Evolutionary conservation across 805 yeast genomes (phyloP), one percentile per base, ranked within the genome.

Genomic region (Sungouiozyma intestinalis): DNA sequence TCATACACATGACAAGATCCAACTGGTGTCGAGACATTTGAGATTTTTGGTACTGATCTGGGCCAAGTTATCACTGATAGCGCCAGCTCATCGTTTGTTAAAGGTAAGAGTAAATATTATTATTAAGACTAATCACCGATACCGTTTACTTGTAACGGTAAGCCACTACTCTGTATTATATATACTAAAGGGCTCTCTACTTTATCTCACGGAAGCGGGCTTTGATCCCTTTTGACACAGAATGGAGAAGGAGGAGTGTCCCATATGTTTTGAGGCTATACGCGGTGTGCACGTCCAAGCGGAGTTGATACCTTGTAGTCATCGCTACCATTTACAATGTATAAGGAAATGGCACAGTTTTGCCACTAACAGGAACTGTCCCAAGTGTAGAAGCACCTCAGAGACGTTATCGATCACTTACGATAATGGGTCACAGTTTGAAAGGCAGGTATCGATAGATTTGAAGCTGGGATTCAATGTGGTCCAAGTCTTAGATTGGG

Each of bases 11-110:
- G 2, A 83, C 74, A 19, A 87, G 69, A 57, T 88, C 97, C 40
- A 79, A 77, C 62, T 87, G 95, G 61, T 87, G 95, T 42, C 92
- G 79, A 2, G 95, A 85, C 96, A 87, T 86, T 8, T 9, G 44
- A 32, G 14, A 14, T 19, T 40, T 9, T 32, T 6, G 29, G 15
- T 36, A 13, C 16, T 31, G 31, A 33, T 36, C 11, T 34, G 19
- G 5, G n/a, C n/a, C n/a, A n/a, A n/a, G n/a, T n/a, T n/a, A n/a
- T n/a, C 19, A 17, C 33, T 29, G 19, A 3, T 15, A 19, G 16
- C 7, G 15, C 41, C 29, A 24, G 6, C 29, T 24, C 29, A 24
- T 24, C 29, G 29, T 11, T 24, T 24, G 11, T 24, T 24, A 6
- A 24, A 24, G 6, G 11, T 24, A 24, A 24, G 6, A 24, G 11